Conservation (phyloP, 2,329 filamentous ascomycete genomes). For the Diaporthe ilicicola region DNA sequence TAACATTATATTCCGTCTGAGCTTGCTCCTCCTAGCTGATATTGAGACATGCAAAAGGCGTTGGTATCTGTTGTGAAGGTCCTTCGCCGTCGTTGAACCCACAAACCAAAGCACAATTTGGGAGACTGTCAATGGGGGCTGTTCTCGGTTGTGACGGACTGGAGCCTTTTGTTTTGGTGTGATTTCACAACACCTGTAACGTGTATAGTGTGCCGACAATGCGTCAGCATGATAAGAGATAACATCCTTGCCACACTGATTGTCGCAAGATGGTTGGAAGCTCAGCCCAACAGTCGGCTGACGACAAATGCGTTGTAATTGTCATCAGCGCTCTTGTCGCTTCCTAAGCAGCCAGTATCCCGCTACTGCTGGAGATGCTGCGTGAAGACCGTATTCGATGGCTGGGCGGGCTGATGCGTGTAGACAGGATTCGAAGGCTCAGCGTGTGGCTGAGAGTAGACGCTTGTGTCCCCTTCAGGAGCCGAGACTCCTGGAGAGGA, state of each 20-base stretch:
- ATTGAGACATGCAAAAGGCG: slow-evolving; percentile 8
- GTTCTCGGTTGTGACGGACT: not conserved
- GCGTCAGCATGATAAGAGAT: not conserved
- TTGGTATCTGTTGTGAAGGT: not conserved
- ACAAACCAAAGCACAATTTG: not conserved
- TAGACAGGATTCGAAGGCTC: slow-evolving; percentile 36
- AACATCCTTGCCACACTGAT: not conserved
- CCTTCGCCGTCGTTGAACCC: slow-evolving; percentile 24
- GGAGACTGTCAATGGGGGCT: not conserved
- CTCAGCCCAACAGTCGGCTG: not conserved
- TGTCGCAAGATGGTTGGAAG: not conserved
- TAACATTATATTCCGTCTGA: slow-evolving; percentile 32
- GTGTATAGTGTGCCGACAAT: not conserved
- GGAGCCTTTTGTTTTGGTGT: not conserved
- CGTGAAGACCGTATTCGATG: slow-evolving; percentile 44
- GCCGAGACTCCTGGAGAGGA: slow-evolving; percentile 58
- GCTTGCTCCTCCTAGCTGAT: slow-evolving; percentile 24
- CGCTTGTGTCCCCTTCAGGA: slow-evolving; percentile 56
- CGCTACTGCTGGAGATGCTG: slow-evolving; percentile 47
- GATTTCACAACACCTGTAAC: not conserved
- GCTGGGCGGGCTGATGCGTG: slow-evolving; percentile 24
- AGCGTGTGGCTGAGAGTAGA: slow-evolving; percentile 45
- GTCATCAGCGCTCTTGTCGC: not conserved
- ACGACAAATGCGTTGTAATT: not conserved
- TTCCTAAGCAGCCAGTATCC: not conserved